Base-by-base conservation (phyloP, 305 asterid genomes). In the Fraxinus angustifolia region DNA sequence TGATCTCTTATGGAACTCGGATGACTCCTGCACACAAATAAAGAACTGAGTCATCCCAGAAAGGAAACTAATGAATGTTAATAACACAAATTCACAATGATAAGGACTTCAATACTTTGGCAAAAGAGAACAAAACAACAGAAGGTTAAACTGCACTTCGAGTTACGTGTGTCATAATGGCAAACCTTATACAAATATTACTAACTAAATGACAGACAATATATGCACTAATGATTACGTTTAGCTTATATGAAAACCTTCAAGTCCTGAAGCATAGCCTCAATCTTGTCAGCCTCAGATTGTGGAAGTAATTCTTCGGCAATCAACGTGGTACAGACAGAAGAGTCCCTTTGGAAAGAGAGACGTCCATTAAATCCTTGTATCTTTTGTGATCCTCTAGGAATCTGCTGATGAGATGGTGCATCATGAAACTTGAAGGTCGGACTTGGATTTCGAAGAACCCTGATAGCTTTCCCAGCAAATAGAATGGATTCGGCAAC, bases 401-500 rank as follows among this genome's bases (percentile, higher is more conserved):
- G 91, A 56, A 89, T 83, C 86, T 91, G 93, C 86, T 86, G 98
- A 73, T 85, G 88, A 73, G 89, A 82, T 73, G 88, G 82, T 83
- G 83, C 82, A 80, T 90, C 93, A 80, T 85, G 87, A 74, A 84
- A 86, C 80, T 87, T 91, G 82, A 87, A 85, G 60, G 91, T 75
- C 23, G 93, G 92, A 86, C 93, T 93, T 84, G 99, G 98, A 91
- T 96, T 96, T 79, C 96, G 93, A 86, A 96, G 98, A 88, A 94
- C 92, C 86, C 98, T 85, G 82, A 96, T 83, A 82, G 99, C 99
- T 91, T 96, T 96, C 81, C 99, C 99, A 87, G 98, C 92, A 89
- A 96, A 96, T 75, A 92, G 91, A 81, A 96, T 84, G 26, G 99
- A 93, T 87, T 96, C 98, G 50, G 97, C 98, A 80, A 92, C 82